Evolutionary conservation across 78 protist species (phyloP), one percentile per base, ranked within the genome.

Genomic region (Dictyostelium capitatum): DNA sequence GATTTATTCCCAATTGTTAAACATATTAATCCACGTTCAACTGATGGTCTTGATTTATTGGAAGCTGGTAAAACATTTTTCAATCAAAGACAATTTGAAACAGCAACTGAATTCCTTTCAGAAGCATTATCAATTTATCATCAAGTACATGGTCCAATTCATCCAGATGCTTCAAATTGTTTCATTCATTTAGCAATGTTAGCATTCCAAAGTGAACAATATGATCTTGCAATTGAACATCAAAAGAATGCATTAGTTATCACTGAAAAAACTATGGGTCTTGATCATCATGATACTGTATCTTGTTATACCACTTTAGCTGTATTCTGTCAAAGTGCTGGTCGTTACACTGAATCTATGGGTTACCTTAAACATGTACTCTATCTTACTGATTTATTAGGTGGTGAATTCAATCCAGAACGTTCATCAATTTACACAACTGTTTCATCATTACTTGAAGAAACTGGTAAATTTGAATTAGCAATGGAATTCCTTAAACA

Each of bases 271-370:
- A 53, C 69, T 0, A 12, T 51, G 0, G 96, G 96, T 53, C 28
- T 94, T 23, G 96, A 94, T 25, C 96, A 94, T 43, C 90, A 80
- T n/a, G 96, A 94, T 32, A 94, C 96, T 25, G 65, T 92, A 47
- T 90, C 83, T 25, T 32, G 92, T 4, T 93, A 93, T 51, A 81
- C 74, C 8, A 93, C 78, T 64, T 53, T 93, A 30, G 92, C 96
- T 9, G 32, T 84, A 23, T 93, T 84, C 80, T 87, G 96, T 65
- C 92, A 84, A 51, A 59, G 64, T 65, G 81, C 92, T 17, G 82
- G 80, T 23, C 69, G 87, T 20, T 62, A 10, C 80, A 80, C 25
- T 17, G 89, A 85, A 46, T 48, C 90, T 8, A 65, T 84, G 23
- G 89, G 83, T 6, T 93, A 93, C 80, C 59, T 93, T 23, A 81